These are phyloP conservation scores for Aspergillus ibericus DNA, from an alignment of 2,329 filamentous ascomycete genomes.

Conservation along the genomic window DNA sequence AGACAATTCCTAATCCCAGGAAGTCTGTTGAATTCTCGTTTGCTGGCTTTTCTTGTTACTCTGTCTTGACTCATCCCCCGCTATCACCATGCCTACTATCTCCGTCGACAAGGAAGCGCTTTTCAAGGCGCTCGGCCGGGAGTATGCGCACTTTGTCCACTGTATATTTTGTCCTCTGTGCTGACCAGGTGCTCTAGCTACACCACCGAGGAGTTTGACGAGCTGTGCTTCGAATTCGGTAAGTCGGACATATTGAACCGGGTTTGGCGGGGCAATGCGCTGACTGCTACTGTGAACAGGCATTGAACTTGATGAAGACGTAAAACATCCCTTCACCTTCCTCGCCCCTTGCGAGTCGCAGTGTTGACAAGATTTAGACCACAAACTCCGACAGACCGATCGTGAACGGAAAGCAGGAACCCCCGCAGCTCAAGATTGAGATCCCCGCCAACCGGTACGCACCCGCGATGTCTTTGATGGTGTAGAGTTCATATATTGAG, in stretches of 20 bases:
- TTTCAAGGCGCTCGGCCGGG: conserved; percentile 85
- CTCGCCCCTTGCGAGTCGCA: conserved; percentile 22
- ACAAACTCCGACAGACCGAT: conserved; percentile 71
- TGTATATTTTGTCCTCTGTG: not conserved
- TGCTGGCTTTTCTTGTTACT: conserved; percentile 6
- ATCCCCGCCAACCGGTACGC: conserved; percentile 89
- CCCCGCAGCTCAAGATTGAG: conserved; percentile 94
- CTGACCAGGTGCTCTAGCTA: conserved; percentile 54
- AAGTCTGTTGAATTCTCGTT: conserved; percentile 2
- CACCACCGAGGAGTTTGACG: conserved; percentile 92
- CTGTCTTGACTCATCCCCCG: conserved; percentile 23
- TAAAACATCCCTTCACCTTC: conserved; percentile 26
- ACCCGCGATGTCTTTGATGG: not conserved
- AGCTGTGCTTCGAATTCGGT: conserved; percentile 97
- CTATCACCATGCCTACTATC: conserved; percentile 84
- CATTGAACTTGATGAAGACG: conserved; percentile 95
- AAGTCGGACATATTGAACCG: conserved; percentile 25
- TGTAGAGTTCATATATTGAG: conserved; percentile 23
- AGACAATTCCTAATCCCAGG: not conserved
- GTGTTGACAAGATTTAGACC: conserved; percentile 50
- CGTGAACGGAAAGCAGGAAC: conserved; percentile 76
- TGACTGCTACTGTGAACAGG: conserved; percentile 43
- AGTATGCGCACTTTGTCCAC: conserved; percentile 56
- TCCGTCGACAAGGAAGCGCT: conserved; percentile 94
- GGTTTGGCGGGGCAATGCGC: conserved; percentile 27